Evolutionary conservation across 2,329 filamentous ascomycete genomes (phyloP).

Genomic region (Cyclaneusma minus): DNA sequence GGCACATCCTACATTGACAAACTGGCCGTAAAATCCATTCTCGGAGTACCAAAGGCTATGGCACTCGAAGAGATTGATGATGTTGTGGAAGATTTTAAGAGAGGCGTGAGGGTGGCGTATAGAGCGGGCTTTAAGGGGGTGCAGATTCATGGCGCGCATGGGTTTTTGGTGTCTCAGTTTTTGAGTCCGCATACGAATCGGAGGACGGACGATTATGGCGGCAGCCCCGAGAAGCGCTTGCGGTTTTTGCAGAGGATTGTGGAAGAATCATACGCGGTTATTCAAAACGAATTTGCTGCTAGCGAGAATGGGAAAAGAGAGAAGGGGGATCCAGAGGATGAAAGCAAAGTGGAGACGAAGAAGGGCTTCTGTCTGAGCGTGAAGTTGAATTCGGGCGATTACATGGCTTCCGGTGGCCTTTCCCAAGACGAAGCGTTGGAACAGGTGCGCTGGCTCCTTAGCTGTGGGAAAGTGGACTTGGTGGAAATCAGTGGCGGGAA

Average conservation of each 20-base stretch:
- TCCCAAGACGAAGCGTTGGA: conserved; percentile 6
- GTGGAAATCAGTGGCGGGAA: conserved; percentile 7
- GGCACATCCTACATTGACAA: conserved; percentile 22
- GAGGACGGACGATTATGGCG: conserved; percentile 39
- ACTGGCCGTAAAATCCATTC: conserved; percentile 5
- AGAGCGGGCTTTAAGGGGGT: conserved; percentile 33
- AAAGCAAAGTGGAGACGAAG: no score
- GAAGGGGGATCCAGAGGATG: no score
- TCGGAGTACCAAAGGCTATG: conserved; percentile 22
- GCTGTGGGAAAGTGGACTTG: conserved; percentile 6
- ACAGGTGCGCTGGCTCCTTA: conserved; percentile 5
- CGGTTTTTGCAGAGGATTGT: conserved; percentile 5
- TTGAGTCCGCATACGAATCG: conserved; percentile 32
- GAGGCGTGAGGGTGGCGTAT: conserved; percentile 30
- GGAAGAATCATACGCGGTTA: no score
- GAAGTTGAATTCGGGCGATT: conserved; percentile 7
- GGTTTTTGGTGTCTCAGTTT: conserved; percentile 42
- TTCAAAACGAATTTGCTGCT: conserved; percentile 3
- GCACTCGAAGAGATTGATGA: conserved; percentile 33
- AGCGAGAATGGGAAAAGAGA: no score
- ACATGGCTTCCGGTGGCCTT: conserved; percentile 5
- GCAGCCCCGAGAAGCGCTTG: conserved; percentile 12
- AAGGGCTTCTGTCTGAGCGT: conserved; percentile 7
- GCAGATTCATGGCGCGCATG: conserved; percentile 38
- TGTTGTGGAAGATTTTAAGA: conserved; percentile 33